phyloP scores from a whole-genome alignment of 1,284 basidiomycete species.

The Ganoderma multipileum region DNA sequence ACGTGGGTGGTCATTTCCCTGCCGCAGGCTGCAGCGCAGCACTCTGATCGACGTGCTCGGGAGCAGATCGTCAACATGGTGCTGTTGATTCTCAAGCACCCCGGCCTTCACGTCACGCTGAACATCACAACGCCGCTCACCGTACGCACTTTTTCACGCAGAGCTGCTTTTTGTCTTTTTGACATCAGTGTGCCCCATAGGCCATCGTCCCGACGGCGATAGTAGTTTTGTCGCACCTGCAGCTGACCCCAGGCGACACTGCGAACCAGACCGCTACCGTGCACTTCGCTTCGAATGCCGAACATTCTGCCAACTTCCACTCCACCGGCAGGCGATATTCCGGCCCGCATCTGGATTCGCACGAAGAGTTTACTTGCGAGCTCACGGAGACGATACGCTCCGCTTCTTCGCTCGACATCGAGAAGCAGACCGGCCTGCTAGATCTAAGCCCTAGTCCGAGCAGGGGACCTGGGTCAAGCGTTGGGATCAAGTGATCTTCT shows the following conservation, averaged over 20 bases:
- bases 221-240: conserved; percentile 20
- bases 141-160: not conserved
- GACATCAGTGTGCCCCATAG: not conserved
- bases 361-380: not conserved
- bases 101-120: conserved; percentile 21
- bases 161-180: not conserved
- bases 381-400: not conserved
- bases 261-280: conserved; percentile 12
- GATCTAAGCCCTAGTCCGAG: not conserved
- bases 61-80: conserved; percentile 12
- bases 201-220: conserved; percentile 20
- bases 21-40: not conserved
- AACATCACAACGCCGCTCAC: conserved; percentile 14
- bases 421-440: not conserved
- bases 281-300: conserved; percentile 15
- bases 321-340: not conserved
- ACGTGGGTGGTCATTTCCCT: conserved; percentile 7
- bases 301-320: not conserved
- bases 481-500: not conserved
- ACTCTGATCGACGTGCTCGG: not conserved
- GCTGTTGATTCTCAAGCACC: conserved; percentile 13
- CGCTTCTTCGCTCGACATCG: not conserved
- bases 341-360: not conserved
- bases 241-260: conserved; percentile 14
- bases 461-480: not conserved